A percentile compares a stretch with the other conserved stretches of the same genome.
These are phyloP conservation scores for Phylloporus sp. DNA, from an alignment of 768 basidiomycete genomes.

Conservation along the genomic window DNA sequence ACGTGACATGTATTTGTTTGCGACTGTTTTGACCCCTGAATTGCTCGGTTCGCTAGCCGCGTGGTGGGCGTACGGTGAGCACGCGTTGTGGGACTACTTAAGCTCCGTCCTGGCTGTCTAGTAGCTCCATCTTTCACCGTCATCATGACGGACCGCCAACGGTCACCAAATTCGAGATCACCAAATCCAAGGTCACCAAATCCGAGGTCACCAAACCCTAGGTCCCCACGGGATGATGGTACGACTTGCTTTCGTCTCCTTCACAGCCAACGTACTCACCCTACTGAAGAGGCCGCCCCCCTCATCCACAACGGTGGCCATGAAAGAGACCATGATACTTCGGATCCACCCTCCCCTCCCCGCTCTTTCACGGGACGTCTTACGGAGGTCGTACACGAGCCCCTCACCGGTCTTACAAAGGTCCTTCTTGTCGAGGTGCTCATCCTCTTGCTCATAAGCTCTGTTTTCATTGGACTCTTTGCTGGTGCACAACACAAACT, in stretches of 20 bases:
- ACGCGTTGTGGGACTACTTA: conserved; percentile 31
- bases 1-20: conserved; percentile 18
- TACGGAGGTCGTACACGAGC: conserved; percentile 62
- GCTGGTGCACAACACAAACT: conserved; percentile 83
- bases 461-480: conserved; percentile 91
- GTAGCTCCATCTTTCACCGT: conserved; percentile 17
- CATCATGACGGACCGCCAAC: conserved; percentile 54
- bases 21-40: conserved; percentile 14
- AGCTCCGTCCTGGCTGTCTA: conserved; percentile 9
- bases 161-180: conserved; percentile 50
- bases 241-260: not conserved
- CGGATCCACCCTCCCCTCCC: conserved; percentile 36
- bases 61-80: conserved; percentile 25
- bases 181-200: conserved; percentile 23
- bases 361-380: conserved; percentile 32
- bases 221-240: conserved; percentile 60
- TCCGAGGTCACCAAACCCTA: conserved; percentile 6
- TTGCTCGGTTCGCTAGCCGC: conserved; percentile 15
- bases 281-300: conserved; percentile 55
- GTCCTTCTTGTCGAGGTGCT: conserved; percentile 73
- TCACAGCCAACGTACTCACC: conserved; percentile 1
- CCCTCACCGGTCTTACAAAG: conserved; percentile 80
- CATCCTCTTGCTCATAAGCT: conserved; percentile 73
- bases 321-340: conserved; percentile 35
- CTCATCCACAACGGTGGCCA: conserved; percentile 51